These are phyloP conservation scores for Elsinoe fawcettii DNA, from an alignment of 2,329 filamentous ascomycete genomes.

Conservation along the genomic window DNA sequence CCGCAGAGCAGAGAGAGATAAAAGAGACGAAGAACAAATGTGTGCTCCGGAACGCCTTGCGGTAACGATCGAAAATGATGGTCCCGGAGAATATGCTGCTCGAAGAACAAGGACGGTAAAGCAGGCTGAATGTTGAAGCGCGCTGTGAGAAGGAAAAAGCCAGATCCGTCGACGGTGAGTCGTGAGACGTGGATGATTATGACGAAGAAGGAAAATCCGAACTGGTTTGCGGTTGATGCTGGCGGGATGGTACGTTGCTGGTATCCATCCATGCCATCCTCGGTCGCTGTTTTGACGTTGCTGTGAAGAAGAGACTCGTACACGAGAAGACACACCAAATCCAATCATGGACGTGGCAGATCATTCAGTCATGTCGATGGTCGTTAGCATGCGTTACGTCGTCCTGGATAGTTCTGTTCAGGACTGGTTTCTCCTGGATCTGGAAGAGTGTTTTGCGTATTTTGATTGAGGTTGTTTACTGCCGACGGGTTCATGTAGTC, in stretches of 20 bases:
- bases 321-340: not conserved
- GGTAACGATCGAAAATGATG: constrained; percentile 10
- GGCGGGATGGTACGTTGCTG: not conserved
- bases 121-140: not conserved
- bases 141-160: not conserved
- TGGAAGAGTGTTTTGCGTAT: not conserved
- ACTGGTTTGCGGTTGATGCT: constrained; percentile 2
- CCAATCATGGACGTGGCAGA: not conserved
- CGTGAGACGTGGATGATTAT: constrained; percentile 6
- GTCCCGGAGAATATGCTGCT: constrained; percentile 6
- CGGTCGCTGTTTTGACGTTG: constrained; percentile 10
- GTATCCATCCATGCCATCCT: not conserved
- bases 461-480: not conserved
- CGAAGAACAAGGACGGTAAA: not conserved
- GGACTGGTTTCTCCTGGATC: not conserved
- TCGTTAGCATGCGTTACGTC: not conserved
- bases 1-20: not conserved
- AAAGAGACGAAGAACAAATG: not conserved
- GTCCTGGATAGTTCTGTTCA: not conserved
- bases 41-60: constrained; percentile 5
- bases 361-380: constrained; percentile 7
- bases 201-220: not conserved
- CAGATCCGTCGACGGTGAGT: constrained; percentile 1
- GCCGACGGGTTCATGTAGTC: constrained; percentile 15
- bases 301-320: not conserved